Evolutionary conservation across 148 eudicot genomes (phyloP).

Genomic region (Rhododendron williamsianum): DNA sequence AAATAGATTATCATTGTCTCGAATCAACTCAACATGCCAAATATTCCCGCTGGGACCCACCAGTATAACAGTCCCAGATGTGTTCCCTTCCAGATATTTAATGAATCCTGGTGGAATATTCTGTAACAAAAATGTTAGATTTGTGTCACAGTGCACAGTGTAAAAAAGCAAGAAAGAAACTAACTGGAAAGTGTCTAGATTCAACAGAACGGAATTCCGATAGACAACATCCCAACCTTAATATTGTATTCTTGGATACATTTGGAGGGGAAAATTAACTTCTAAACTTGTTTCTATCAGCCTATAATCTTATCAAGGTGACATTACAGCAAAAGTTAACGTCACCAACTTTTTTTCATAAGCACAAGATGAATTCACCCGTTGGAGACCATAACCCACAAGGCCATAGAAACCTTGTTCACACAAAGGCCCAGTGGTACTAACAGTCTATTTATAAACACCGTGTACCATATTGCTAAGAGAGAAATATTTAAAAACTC

Average conservation of each 20-base stretch:
- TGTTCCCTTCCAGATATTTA: slow-evolving; percentile 47
- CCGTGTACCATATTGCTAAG: neutral
- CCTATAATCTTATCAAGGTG: neutral
- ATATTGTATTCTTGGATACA: neutral
- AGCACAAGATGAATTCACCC: neutral
- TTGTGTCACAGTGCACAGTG: neutral
- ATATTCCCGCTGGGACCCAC: slow-evolving; percentile 78
- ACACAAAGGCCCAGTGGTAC: neutral
- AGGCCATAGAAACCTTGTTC: neutral
- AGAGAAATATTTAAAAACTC: neutral
- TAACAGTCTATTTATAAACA: neutral
- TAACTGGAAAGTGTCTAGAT: neutral
- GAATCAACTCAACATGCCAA: slow-evolving; percentile 58
- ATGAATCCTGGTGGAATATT: slow-evolving; percentile 62
- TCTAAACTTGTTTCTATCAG: neutral
- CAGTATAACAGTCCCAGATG: slow-evolving; percentile 44
- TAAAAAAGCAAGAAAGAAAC: neutral
- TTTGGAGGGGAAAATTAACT: neutral
- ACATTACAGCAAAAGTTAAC: neutral
- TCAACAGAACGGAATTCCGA: neutral
- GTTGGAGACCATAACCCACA: neutral
- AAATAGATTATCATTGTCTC: slow-evolving; percentile 41
- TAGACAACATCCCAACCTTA: neutral
- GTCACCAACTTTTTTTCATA: neutral
- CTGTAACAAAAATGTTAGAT: slow-evolving; percentile 31